Evolutionary conservation across 495 filamentous ascomycete genomes (phyloP), one percentile per base, ranked within the genome.

Genomic region (Xylaria venustula): DNA sequence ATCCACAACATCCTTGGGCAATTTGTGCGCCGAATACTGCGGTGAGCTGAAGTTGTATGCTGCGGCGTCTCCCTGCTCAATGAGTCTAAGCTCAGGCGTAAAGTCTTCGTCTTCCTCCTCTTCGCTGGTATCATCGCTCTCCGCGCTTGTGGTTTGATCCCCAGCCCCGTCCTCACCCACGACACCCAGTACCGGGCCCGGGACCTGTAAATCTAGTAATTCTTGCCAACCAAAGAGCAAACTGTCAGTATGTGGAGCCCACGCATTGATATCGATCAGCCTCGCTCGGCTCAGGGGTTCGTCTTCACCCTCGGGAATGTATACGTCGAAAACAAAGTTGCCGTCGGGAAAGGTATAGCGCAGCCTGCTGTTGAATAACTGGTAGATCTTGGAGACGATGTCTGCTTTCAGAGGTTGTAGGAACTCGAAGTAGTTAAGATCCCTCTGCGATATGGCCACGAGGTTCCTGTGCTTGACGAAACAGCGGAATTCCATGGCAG

Each of bases 191-290:
- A 83, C 50, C 7, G 77, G 73, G 28, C 71, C 54, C 11, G 82
- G 85, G 17, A 90, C 85, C 23, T 83, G 77, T 77, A 91, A 82
- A 0, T 77, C 83, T 64, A 99, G 70, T 17, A 99, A 79, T 75
- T 98, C 95, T 58, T 88, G 60, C 94, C 94, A 99, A 52, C 86
- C 88, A 69, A 97, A 99, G 15, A 98, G 76, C 45, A 97, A 70
- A 9, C 90, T 85, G 71, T 99, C 94, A 0, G 94, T 99, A 56
- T 91, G 74, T 52, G 84, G 86, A 11, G 94, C 95, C 90, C 94
- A 99, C 0, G 94, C 91, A 64, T 99, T 98, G 53, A 99, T 87
- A 71, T 99, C 94, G 34, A 98, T 86, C 25, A 99, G 76, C 79
- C 93, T 88, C 0, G 95, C 91, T 20, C 87, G 78, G 15, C 73